Conservation (phyloP, 192 early-diverging fungal species). For the Coemansia sp. region DNA sequence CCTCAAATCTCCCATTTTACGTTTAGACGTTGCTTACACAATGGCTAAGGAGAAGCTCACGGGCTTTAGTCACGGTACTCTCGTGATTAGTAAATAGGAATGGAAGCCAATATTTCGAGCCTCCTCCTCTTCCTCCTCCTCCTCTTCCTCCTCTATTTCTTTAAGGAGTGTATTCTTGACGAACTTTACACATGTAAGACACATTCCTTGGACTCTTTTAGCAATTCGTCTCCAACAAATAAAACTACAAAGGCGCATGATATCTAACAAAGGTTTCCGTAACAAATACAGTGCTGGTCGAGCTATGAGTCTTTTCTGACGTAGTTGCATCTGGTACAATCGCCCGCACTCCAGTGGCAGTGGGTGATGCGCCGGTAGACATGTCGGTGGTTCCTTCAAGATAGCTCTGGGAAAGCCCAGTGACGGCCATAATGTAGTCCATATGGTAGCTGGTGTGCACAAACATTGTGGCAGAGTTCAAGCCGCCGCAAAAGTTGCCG, state of each 20-base stretch:
- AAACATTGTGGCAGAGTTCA: slow-evolving; percentile 18
- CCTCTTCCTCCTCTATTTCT: too few species aligned
- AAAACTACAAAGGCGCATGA: background rate
- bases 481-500: slow-evolving; percentile 11
- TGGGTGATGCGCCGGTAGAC: background rate
- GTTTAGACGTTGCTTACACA: too few species aligned
- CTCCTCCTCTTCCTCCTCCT: too few species aligned
- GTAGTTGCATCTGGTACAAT: background rate
- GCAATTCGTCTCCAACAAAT: too few species aligned
- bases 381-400: background rate
- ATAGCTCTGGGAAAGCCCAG: slow-evolving; percentile 8
- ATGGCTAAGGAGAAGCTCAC: too few species aligned
- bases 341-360: background rate
- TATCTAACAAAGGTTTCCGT: background rate
- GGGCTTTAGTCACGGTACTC: too few species aligned
- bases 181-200: too few species aligned
- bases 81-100: too few species aligned
- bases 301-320: background rate
- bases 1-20: too few species aligned
- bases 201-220: too few species aligned
- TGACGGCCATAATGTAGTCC: slow-evolving; percentile 14
- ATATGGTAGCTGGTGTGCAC: slow-evolving; percentile 12
- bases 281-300: background rate
- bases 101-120: too few species aligned
- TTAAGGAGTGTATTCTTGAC: too few species aligned